Base-by-base conservation (phyloP, 2,329 filamentous ascomycete genomes). In the Calonectria multiphialidica region DNA sequence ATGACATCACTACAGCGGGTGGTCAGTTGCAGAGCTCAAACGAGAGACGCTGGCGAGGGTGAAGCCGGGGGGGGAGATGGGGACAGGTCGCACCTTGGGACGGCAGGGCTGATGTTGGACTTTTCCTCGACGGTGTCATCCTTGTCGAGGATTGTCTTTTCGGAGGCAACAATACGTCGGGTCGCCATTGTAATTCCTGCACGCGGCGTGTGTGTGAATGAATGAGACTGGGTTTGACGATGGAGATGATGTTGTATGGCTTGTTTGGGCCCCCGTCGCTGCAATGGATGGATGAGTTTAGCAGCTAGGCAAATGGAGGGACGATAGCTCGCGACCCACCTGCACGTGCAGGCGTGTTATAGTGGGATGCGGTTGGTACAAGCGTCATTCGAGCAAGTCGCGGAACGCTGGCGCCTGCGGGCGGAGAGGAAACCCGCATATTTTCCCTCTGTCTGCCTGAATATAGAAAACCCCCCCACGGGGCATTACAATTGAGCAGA, bases 31-130 rank as follows among this genome's bases (percentile, higher is more conserved):
- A 40, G 21, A 23, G 35, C 16, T 42, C 53, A 68, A 63, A 66
- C 30, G 63, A 30, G 40, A 47, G 61, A 49, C 40, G 25, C 57
- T 33, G n/a, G 40, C 23, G 30, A 23, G 55, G 61, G 59, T 16
- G 30, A 55, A 40, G n/a, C 8, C 28, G 33, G 3, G 15, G 33
- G 3, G 15, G 28, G 55, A 50, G 49, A 67, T 61, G 44, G 71
- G 57, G 68, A 70, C 33, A 63, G 44, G 53, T 87, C 92, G 83
- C 86, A 97, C 95, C 89, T 88, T 66, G 95, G 95, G 61, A 98
- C 95, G 25, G 95, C 95, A 23, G 95, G 94, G n/a, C 92, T 86
- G 75, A 94, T 96, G 84, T 92, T 91, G 68, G 94, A 95, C 79
- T 91, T 91, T 77, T 89, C 86, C 70, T 84, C 81, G 37, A 86